phyloP scores from a whole-genome alignment of 495 filamentous ascomycete genomes.

The Penicillium paradoxum region DNA sequence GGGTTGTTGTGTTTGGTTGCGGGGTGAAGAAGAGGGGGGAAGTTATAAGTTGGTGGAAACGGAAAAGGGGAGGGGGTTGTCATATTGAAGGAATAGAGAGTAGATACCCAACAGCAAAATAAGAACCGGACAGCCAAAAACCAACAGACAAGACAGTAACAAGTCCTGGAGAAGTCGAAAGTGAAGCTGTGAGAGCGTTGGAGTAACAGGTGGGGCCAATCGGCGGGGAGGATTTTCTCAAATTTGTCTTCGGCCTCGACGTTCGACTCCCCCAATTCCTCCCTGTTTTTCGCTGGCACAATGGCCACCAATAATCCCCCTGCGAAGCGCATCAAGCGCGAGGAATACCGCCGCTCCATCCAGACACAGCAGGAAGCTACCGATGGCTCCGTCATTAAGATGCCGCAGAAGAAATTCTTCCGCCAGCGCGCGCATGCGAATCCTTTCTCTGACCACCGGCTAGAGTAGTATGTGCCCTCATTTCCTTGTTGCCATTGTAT shows the following conservation, averaged over 20 bases:
- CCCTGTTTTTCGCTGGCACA: not conserved
- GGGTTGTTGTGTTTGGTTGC: slow-evolving; percentile 74
- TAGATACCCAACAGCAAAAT: not conserved
- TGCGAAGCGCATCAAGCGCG: slow-evolving; percentile 68
- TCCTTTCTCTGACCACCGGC: slow-evolving; percentile 87
- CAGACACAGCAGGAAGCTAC: slow-evolving; percentile 24
- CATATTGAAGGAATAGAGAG: not conserved
- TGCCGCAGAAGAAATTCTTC: slow-evolving; percentile 93
- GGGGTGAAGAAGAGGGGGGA: slow-evolving; percentile 56
- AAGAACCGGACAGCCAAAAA: no score
- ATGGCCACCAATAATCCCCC: slow-evolving; percentile 21
- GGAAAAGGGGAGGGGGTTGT: slow-evolving; percentile 26
- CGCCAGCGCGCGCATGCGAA: slow-evolving; percentile 95
- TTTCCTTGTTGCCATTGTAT: not conserved
- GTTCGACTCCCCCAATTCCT: not conserved
- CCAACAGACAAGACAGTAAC: not conserved
- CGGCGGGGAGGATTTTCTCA: slow-evolving; percentile 13
- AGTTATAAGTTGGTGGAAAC: slow-evolving; percentile 45
- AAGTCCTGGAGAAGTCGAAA: slow-evolving; percentile 5
- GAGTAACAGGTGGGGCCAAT: slow-evolving; percentile 14
- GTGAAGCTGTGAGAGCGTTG: not conserved
- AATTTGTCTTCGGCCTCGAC: slow-evolving; percentile 3
- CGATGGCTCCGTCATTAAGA: slow-evolving; percentile 33
- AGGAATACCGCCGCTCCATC: slow-evolving; percentile 57
- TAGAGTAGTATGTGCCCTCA: slow-evolving; percentile 66